Base-by-base conservation (phyloP, 129 eudicot species). In the Gnaphalium uliginosum region DNA sequence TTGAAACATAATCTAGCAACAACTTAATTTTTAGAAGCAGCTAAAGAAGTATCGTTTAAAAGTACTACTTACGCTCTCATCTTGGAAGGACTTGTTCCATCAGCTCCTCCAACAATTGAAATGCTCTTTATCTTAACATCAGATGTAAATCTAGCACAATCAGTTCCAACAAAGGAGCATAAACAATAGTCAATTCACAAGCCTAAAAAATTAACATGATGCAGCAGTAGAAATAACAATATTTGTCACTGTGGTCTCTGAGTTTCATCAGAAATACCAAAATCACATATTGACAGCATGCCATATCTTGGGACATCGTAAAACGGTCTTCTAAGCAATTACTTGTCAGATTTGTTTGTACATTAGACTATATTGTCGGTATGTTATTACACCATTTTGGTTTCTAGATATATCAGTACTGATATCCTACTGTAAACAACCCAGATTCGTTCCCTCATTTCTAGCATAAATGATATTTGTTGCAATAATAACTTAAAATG, bases 61-160 rank as follows among this genome's bases (percentile, higher is more conserved):
- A 71, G 35, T 39, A 81, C 46, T 78, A 84, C 98, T 94, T 80
- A 94, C 97, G 89, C 99, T 86, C 99, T 89, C 99, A 94, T 94
- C 84, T 87, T 94, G 72, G 89, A 83, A 85, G 99, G 99, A 81
- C 99, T 94, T 50, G 97, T 90, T 75, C 97, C 99, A 81, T 91
- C 97, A 85, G 92, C 83, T 72, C 99, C 99, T 68, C 99, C 99
- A 50, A 94, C 87, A 60, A 94, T 73, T 70, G 99, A 89, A 66
- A 94, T 91, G 94, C 99, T 87, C 83, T 91, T 94, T 82, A 94
- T 85, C 84, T 94, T 94, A 70, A 94, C 99, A 89, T 94, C 99
- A 9, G 99, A 89, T 68, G 97, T 94, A 79, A 94, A 94, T 79
- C 98, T 94, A 79, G 29, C 50, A 74, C 23, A 57, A 79, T n/a